Conservation (phyloP, 495 filamentous ascomycete species). For the Podospora appendiculata region DNA sequence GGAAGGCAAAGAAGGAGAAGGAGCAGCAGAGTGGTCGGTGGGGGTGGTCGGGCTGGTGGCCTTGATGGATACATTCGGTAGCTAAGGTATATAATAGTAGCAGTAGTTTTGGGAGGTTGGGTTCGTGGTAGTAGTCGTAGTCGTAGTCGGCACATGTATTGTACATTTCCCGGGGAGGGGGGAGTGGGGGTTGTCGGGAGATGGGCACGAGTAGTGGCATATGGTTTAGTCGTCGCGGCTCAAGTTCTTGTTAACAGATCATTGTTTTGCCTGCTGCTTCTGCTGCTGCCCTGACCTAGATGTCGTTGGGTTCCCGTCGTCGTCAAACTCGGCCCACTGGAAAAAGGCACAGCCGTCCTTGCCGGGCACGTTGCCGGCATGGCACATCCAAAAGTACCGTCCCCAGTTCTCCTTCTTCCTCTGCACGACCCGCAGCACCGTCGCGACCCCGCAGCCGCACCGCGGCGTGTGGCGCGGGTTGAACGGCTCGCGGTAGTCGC, state of each 20-base stretch:
- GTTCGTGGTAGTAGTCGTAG: too few relatives aligned
- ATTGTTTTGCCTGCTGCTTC: too few relatives aligned
- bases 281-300: too few relatives aligned
- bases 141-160: too few relatives aligned
- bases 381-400: conserved; percentile 92
- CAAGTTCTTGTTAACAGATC: too few relatives aligned
- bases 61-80: neutral
- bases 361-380: conserved; percentile 66
- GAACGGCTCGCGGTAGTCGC: conserved; percentile 69
- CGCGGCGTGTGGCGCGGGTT: conserved; percentile 62
- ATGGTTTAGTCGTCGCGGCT: too few relatives aligned
- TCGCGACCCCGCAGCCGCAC: conserved; percentile 59
- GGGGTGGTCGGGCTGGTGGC: neutral
- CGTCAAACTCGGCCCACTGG: conserved; percentile 83
- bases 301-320: conserved; percentile 68
- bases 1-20: neutral
- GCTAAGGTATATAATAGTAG: neutral
- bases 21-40: neutral
- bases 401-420: conserved; percentile 64
- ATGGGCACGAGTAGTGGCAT: too few relatives aligned
- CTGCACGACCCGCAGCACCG: conserved; percentile 72
- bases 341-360: conserved; percentile 76
- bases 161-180: too few relatives aligned
- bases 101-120: neutral
- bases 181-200: too few relatives aligned